Evolutionary conservation across 2,329 filamentous ascomycete species (phyloP).

Genomic region (Neofusicoccum umdonicola): DNA sequence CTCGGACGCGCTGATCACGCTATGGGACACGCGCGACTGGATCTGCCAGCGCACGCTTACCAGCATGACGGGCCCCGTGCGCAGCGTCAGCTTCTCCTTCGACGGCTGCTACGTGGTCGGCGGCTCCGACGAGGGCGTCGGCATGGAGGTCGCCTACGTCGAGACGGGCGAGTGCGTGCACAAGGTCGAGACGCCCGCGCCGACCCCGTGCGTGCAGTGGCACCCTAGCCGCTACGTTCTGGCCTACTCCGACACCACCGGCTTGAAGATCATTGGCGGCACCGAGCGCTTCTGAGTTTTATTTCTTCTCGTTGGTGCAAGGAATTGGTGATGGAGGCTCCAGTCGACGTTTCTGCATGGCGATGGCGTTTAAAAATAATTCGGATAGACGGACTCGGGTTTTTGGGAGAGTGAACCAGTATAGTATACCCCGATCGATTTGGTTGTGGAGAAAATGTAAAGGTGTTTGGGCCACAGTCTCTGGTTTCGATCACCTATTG

Average conservation of each 20-base stretch:
- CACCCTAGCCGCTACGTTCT: constrained; percentile 72
- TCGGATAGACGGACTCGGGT: neutral
- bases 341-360: neutral
- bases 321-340: no score
- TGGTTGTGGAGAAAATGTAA: neutral
- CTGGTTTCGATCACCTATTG: no score
- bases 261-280: constrained; percentile 65
- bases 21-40: constrained; percentile 79
- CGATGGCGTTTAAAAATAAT: neutral
- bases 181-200: constrained; percentile 65
- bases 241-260: constrained; percentile 66
- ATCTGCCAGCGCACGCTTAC: constrained; percentile 70
- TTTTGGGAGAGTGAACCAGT: neutral
- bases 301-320: neutral
- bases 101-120: constrained; percentile 73
- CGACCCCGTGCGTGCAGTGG: constrained; percentile 70
- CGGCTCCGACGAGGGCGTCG: constrained; percentile 70
- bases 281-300: constrained; percentile 23
- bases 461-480: no score
- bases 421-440: neutral
- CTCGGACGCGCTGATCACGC: constrained; percentile 69
- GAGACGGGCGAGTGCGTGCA: constrained; percentile 73
- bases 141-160: constrained; percentile 67
- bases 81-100: constrained; percentile 73
- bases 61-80: constrained; percentile 66